Base-by-base conservation (phyloP, 805 yeast species). In the Metschnikowia orientalis region DNA sequence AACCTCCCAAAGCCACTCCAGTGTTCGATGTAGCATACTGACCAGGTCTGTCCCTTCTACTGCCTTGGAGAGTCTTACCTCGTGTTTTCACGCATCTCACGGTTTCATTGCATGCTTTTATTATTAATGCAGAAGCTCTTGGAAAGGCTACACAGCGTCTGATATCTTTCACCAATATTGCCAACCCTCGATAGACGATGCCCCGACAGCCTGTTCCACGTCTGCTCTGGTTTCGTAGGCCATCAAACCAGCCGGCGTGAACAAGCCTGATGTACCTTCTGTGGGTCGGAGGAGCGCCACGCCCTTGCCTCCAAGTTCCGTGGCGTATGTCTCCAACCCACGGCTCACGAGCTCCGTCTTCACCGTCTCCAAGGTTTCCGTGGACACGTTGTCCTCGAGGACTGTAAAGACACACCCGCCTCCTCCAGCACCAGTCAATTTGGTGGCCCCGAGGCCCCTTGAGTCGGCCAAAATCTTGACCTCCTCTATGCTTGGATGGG, bases 361-460 rank as follows among this genome's bases (percentile, higher is more conserved):
- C 14, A 70, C 67, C 4, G 59, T 52, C 8, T 63, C 55, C 6
- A 73, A 53, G 3, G 53, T 57, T 2, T 45, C 53, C 12, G 56
- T 65, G 1, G 48, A 46, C 1, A 56, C 59, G 2, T 62, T 66
- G 24, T 72, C 77, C 29, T 73, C 63, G 10, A 89, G 66, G 23
- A 92, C 60, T 0, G 97, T 92, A 35, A 92, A 81, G 8, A 97
- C 95, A 66, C 98, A 92, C 2, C 98, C 98, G 31, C 98, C 98
- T 13, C 98, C 98, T 21, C 98, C 98, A 0, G 98, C 98, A 25
- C 98, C 98, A 0, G 98, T 92, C 34, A 92, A 71, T 56, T 92
- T 92, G 0, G 98, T 90, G 37, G 82, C 78, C 6, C 98, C 98
- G 11, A 92, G 57, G 4, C 64, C 54, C 36, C 75, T 48, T 31